Evolutionary conservation across 192 early-diverging fungal species (phyloP), one percentile per base, ranked within the genome.

Genomic region (Rhizoclosmatium globosum): DNA sequence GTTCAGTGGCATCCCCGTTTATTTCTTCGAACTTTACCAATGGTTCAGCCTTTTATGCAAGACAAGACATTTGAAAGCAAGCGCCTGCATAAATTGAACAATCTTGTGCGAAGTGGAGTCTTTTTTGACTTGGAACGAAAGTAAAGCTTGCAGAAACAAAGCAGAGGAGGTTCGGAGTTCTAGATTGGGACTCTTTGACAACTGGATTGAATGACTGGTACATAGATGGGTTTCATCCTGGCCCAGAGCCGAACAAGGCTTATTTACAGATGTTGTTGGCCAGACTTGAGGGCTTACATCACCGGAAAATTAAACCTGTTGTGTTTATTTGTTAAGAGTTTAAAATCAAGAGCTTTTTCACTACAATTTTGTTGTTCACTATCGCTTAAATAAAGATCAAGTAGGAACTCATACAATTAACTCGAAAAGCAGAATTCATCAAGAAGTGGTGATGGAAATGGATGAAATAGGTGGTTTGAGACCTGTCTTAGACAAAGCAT

Each of bases 221-320:
- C n/a, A 50, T 11, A 64, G 61, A 64, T 64, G 61, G 61, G 4
- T 21, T 64, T 4, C 61, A 64, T 64, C 61, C 61, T 64, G 39
- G 61, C 61, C 21, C 7, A 41, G 21, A 64, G n/a, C n/a, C 61
- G 4, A 64, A 64, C 39, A 64, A 41, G n/a, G 61, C 61, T 11
- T 64, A 64, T 64, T 64, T 21, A n/a, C 61, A 64, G 21, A 38
- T 64, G n/a, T n/a, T 64, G 4, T n/a, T 64, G 21, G n/a, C 21
- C 4, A 4, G 61, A 9, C n/a, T 64, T 4, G 21, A 64, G 48
- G 48, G 15, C 4, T 50, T 50, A 50, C n/a, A n/a, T n/a, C n/a
- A n/a, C n/a, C n/a, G n/a, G n/a, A n/a, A n/a, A n/a, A n/a, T n/a
- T n/a, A n/a, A n/a, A n/a, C n/a, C n/a, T n/a, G n/a, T n/a, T n/a